Percentiles rank a stretch among this genome's conserved stretches.
phyloP scores from a whole-genome alignment of 345 rosid species.

The Trapa bicornis region DNA sequence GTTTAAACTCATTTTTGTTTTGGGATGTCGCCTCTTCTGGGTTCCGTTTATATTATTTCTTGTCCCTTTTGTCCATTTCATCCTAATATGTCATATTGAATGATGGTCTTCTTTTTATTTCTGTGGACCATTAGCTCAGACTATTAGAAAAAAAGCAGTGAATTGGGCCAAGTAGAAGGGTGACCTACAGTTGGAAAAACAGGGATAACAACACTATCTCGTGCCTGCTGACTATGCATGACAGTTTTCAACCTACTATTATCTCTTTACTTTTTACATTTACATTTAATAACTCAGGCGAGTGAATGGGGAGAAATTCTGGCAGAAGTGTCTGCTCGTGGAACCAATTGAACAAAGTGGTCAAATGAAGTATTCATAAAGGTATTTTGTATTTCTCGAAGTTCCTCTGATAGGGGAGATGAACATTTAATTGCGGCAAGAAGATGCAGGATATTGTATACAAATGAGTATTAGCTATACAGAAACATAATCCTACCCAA shows the following conservation, averaged over 20 bases:
- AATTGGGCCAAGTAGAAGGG: background rate
- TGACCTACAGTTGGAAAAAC: background rate
- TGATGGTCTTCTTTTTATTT: background rate
- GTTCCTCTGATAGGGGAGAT: background rate
- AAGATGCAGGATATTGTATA: no score
- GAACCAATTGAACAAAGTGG: constrained; percentile 24
- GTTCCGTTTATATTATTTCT: no score
- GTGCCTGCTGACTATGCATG: background rate
- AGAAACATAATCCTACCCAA: no score
- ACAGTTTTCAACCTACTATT: background rate
- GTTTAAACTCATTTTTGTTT: no score
- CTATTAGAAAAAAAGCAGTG: background rate
- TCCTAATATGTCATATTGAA: no score
- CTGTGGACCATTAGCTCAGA: background rate
- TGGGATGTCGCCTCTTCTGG: no score
- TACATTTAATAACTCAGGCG: constrained; percentile 28
- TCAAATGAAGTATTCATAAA: constrained; percentile 50
- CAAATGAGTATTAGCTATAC: background rate
- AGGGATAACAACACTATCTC: background rate
- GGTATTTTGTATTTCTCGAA: constrained; percentile 22
- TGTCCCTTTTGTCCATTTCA: no score
- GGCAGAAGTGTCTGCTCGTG: constrained; percentile 26
- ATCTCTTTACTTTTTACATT: background rate
- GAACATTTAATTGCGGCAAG: no score
- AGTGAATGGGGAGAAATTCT: constrained; percentile 60